Base-by-base conservation (phyloP, 225 moss, liverwort and hornwort genomes). In the Bryum argenteum region DNA sequence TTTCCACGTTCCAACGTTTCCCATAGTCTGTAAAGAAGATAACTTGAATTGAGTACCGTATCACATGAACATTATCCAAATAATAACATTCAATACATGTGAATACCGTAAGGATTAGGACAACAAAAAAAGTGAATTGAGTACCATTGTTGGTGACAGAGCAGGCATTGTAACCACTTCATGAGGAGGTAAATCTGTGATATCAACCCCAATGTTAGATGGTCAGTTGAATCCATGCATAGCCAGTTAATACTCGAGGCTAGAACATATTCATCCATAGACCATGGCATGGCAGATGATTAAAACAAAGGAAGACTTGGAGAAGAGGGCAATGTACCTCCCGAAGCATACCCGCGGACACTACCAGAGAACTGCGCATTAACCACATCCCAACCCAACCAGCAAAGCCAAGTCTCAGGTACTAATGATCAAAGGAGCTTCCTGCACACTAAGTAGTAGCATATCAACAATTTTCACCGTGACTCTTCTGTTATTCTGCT, bases 81-180 rank as follows among this genome's bases (percentile, higher is more conserved):
- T 10, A 75, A 55, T 60, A 38, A 60, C 60, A 14, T 33, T 39
- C 6, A 61, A 9, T 24, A n/a, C 43, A 10, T 54, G 20, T 33
- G 21, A 21, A 26, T 41, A 48, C 21, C 17, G 21, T 56, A 53
- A 57, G 19, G 19, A 41, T 33, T 37, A 16, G 11, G 10, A 38
- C 19, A 33, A 11, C 23, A 19, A 68, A 28, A 56, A 38, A 54
- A 4, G 47, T 54, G 15, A 18, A 20, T 16, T 28, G 65, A 17
- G 73, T 89, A 97, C 96, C 93, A 97, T 97, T 40, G 96, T 97
- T 39, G 96, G 96, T 67, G 96, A 97, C 76, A 97, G 76, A 18
- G 93, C 96, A 59, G 96, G 96, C 96, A 97, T 97, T 48, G 93
- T 71, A 21, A 97, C 77, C 59, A 91, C 47, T 79, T 94, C 85